A percentile compares a stretch with the other conserved stretches of the same genome.
Conservation (phyloP, 352 stramenopile species). For the Pythium insidiosum region DNA sequence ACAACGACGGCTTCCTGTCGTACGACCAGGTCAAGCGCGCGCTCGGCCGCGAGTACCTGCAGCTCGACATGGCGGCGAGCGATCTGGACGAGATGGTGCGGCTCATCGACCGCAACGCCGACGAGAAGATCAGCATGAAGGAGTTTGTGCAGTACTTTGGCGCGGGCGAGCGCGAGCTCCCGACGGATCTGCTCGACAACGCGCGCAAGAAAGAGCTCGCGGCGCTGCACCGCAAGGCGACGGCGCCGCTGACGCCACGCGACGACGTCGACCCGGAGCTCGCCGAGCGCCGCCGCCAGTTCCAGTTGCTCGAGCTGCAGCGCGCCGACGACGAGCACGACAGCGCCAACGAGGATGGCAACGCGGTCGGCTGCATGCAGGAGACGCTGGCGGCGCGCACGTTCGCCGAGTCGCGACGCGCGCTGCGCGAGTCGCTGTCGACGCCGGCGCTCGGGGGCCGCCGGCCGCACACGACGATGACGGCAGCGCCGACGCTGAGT, state of each 20-base stretch:
- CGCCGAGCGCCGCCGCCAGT: conserved; percentile 5
- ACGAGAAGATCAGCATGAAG: conserved; percentile 68
- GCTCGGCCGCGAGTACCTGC: conserved; percentile 48
- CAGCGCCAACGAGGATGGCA: not conserved
- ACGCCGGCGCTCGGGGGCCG: conserved; percentile 8
- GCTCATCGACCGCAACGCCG: conserved; percentile 63
- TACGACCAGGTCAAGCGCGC: conserved; percentile 61
- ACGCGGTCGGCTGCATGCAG: conserved; percentile 33
- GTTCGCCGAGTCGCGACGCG: conserved; percentile 5
- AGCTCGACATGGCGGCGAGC: conserved; percentile 33
- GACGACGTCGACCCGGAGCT: conserved; percentile 35
- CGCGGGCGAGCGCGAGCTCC: conserved; percentile 38
- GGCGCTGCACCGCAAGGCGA: conserved; percentile 45
- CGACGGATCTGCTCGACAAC: conserved; percentile 60
- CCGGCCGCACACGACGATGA: not conserved
- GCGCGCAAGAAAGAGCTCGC: conserved; percentile 49
- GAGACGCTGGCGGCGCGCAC: conserved; percentile 35
- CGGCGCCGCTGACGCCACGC: conserved; percentile 34
- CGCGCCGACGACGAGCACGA: not conserved
- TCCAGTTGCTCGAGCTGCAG: too few relatives aligned
- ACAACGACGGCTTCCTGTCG: conserved; percentile 67
- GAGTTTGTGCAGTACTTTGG: conserved; percentile 82
- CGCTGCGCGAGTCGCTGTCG: conserved; percentile 3
- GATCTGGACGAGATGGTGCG: conserved; percentile 73
- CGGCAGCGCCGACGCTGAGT: conserved; percentile 10